These are phyloP conservation scores for Colletotrichum sansevieriae DNA, from an alignment of 2,329 filamentous ascomycete genomes.

Conservation along the genomic window DNA sequence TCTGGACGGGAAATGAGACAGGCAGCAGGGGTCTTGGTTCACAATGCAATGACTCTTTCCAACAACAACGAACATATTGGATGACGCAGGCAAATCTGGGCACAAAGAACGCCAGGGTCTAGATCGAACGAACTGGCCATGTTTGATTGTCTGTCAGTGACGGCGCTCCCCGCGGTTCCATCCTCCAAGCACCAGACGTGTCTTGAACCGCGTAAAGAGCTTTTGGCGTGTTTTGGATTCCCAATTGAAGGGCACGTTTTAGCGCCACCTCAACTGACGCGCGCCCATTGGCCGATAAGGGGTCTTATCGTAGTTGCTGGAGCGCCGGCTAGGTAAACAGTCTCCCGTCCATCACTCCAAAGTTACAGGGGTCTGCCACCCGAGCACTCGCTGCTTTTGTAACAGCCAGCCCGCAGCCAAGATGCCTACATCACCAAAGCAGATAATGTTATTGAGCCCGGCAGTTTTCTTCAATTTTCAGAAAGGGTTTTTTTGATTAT, in stretches of 20 bases:
- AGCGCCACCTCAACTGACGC: slow-evolving; percentile 17
- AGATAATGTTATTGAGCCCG: too few species aligned
- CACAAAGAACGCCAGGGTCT: slow-evolving; percentile 28
- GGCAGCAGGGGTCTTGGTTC: slow-evolving; percentile 31
- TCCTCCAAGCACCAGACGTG: slow-evolving; percentile 26
- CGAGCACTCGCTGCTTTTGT: slow-evolving; percentile 30
- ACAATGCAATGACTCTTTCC: slow-evolving; percentile 29
- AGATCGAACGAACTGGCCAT: slow-evolving; percentile 30
- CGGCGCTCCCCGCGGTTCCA: slow-evolving; percentile 12
- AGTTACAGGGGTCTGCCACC: neutral
- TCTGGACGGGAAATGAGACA: slow-evolving; percentile 33
- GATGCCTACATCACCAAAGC: too few species aligned
- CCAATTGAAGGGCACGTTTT: slow-evolving; percentile 18
- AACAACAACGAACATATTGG: slow-evolving; percentile 7
- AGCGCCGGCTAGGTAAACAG: slow-evolving; percentile 38
- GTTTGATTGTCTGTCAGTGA: slow-evolving; percentile 18
- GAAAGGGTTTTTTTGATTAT: too few species aligned
- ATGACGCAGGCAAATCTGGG: slow-evolving; percentile 20
- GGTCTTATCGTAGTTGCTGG: slow-evolving; percentile 37
- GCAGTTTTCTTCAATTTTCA: too few species aligned
- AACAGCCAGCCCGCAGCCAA: too few species aligned
- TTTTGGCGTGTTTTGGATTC: slow-evolving; percentile 35
- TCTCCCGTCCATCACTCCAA: slow-evolving; percentile 11
- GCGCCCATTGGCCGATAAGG: slow-evolving; percentile 40
- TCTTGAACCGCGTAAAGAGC: slow-evolving; percentile 42